A percentile compares a stretch with the other conserved stretches of the same genome.
phyloP scores from a whole-genome alignment of 768 basidiomycete genomes.

The Myochromella boudieri region DNA sequence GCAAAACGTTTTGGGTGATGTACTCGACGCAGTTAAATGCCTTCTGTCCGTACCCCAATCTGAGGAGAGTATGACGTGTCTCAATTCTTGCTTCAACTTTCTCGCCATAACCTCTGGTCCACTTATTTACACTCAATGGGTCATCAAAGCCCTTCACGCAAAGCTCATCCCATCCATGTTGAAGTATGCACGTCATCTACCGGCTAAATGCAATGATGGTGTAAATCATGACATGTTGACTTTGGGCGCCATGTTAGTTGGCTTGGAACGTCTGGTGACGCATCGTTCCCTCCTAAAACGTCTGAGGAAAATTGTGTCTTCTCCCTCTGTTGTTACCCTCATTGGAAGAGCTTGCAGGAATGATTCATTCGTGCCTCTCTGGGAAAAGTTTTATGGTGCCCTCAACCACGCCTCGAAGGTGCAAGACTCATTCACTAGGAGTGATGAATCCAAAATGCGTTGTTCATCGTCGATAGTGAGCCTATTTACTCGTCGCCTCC shows the following conservation, averaged over 20 bases:
- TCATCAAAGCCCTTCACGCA: background rate
- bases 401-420: background rate
- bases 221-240: background rate
- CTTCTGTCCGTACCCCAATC: background rate
- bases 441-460: background rate
- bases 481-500: background rate
- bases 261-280: background rate
- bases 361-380: background rate
- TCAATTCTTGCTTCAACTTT: background rate
- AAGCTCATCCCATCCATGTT: background rate
- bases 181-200: background rate
- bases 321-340: background rate
- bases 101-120: background rate
- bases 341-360: background rate
- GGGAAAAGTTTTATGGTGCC: background rate
- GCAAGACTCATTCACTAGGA: background rate
- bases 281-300: background rate
- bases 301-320: background rate
- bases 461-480: background rate
- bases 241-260: background rate
- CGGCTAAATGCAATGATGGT: background rate
- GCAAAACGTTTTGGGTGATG: background rate
- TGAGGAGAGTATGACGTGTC: background rate
- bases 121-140: background rate
- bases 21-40: background rate